Percentiles rank a stretch among this genome's conserved stretches.
Conservation (phyloP, 371 early-diverging fungal genomes). For the Lichtheimia hyalospora region DNA sequence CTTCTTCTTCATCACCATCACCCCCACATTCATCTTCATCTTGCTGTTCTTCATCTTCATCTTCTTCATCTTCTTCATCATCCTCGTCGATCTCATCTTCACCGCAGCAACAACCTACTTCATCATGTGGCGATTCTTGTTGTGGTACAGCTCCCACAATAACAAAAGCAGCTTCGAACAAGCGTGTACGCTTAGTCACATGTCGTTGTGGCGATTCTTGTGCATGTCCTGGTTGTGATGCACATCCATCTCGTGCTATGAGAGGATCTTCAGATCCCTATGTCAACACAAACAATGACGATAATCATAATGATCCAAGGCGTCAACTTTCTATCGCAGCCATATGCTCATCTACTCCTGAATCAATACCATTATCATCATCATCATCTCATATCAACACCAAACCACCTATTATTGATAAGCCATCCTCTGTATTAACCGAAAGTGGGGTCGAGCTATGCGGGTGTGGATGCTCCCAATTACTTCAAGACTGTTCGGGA, state of each 20-base stretch:
- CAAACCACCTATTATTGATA: neutral
- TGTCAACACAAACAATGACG: slow-evolving; percentile 8
- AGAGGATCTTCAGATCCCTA: slow-evolving; percentile 36
- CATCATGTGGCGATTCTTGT: neutral
- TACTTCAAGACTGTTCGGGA: slow-evolving; percentile 29
- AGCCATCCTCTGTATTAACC: slow-evolving; percentile 26
- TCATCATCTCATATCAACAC: neutral
- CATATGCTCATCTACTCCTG: slow-evolving; percentile 11
- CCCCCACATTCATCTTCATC: neutral
- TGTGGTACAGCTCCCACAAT: neutral
- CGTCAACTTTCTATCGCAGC: slow-evolving; percentile 25
- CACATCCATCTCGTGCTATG: slow-evolving; percentile 49
- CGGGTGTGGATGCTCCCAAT: slow-evolving; percentile 37
- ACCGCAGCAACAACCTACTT: neutral
- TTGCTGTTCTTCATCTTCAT: neutral
- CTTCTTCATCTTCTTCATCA: neutral
- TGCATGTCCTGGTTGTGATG: slow-evolving; percentile 49
- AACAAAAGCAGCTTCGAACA: neutral
- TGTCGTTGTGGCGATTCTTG: slow-evolving; percentile 53
- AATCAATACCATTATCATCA: slow-evolving; percentile 12
- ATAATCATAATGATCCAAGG: slow-evolving; percentile 2
- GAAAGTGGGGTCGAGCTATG: slow-evolving; percentile 30
- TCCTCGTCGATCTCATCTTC: too few species aligned
- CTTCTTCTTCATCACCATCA: neutral
- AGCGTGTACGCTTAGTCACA: slow-evolving; percentile 33